These are phyloP conservation scores for sweet orange (Citrus sinensis) DNA, from an alignment of 345 rosid species.

Conservation along the genomic window DVS_A1.0 CM039163.1:43593501-43594000, in stretches of 20 bases:
- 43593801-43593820: background rate
- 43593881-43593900: background rate
- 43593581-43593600: background rate
- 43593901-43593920: background rate
- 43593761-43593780: no score
- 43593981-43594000: background rate
- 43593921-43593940: background rate
- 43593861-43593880: no score
- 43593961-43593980: no score
- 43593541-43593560: constrained; percentile 14
- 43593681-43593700: background rate
- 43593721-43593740: background rate
- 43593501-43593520: constrained; percentile 73
- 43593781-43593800: no score
- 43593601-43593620: background rate
- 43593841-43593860: background rate
- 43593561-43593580: background rate
- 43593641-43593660: background rate
- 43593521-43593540: constrained; percentile 80
- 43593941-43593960: background rate
- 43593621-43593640: background rate
- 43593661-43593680: no score
- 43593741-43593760: no score
- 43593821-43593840: background rate
- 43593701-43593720: background rate